Evolutionary conservation across 257 asterid species (phyloP).

Genomic region (Solanum etuberosum): DNA sequence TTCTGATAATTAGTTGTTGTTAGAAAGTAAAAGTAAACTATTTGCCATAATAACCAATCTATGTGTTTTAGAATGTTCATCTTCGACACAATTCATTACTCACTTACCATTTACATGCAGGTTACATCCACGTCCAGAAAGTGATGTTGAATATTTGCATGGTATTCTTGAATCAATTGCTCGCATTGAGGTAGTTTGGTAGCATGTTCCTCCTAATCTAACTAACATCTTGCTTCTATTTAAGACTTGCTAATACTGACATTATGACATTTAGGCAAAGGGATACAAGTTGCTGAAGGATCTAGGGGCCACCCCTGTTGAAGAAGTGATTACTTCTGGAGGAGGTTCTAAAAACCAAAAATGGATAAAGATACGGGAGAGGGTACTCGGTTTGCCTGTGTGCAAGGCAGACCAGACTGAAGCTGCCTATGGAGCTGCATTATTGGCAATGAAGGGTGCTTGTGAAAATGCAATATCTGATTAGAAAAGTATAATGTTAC

Average conservation of each 20-base stretch:
- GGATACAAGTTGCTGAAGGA: conserved; percentile 68
- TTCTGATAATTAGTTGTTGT: neutral
- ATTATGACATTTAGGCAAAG: conserved; percentile 36
- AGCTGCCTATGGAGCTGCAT: conserved; percentile 95
- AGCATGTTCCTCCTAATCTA: neutral
- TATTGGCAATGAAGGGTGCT: conserved; percentile 65
- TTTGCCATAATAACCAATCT: neutral
- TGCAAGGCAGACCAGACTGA: conserved; percentile 64
- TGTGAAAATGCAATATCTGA: neutral
- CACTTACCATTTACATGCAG: conserved; percentile 25
- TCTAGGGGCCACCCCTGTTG: conserved; percentile 85
- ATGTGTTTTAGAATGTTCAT: neutral
- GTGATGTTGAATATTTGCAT: conserved; percentile 66
- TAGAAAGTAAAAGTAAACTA: neutral
- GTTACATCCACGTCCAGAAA: conserved; percentile 77
- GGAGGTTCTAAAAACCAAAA: conserved; percentile 80
- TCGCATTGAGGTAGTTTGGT: conserved; percentile 60
- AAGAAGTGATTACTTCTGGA: conserved; percentile 78
- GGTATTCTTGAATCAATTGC: conserved; percentile 92
- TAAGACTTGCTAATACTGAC: neutral
- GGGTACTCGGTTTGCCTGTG: conserved; percentile 77
- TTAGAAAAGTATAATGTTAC: neutral
- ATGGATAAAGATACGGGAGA: conserved; percentile 73
- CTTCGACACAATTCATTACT: neutral
- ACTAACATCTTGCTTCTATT: neutral